A percentile compares a stretch with the other conserved stretches of the same genome.
Evolutionary conservation across 2,329 filamentous ascomycete species (phyloP).

Genomic region (Cladorrhinum sp.): DNA sequence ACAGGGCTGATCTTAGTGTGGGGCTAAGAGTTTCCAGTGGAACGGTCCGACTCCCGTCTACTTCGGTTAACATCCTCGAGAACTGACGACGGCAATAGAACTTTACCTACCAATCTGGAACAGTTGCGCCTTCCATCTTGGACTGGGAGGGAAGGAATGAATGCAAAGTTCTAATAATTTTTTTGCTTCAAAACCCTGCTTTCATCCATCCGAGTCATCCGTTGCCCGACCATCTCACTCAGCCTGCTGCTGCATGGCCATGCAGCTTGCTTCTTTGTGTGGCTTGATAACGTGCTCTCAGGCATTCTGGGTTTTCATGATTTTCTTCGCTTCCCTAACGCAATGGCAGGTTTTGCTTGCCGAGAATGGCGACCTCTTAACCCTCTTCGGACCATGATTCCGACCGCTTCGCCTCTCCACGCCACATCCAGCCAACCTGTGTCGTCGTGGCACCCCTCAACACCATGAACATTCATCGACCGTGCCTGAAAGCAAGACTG

Average conservation of each 20-base stretch:
- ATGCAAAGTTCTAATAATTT: too few relatives aligned
- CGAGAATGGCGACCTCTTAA: neutral
- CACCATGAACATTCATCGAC: too few relatives aligned
- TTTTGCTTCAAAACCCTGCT: too few relatives aligned
- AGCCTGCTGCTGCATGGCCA: neutral
- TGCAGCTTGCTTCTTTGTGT: neutral
- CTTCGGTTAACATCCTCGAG: neutral
- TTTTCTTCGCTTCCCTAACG: neutral
- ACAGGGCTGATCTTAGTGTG: neutral
- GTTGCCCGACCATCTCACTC: too few relatives aligned
- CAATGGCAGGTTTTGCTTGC: neutral
- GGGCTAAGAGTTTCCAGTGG: neutral
- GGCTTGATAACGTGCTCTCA: too few relatives aligned
- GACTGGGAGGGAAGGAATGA: too few relatives aligned
- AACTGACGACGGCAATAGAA: neutral
- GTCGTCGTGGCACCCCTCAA: neutral
- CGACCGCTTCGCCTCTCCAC: neutral
- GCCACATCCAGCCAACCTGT: neutral
- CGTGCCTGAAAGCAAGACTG: neutral
- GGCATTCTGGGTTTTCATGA: too few relatives aligned
- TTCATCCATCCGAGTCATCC: too few relatives aligned
- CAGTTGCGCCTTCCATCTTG: neutral
- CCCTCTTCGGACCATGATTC: neutral
- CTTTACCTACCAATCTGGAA: neutral
- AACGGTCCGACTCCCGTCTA: neutral